Percentiles rank a stretch among this genome's conserved stretches.
Conservation (phyloP, 2,329 filamentous ascomycete species). For the Pestalotiopsis sp. region DNA sequence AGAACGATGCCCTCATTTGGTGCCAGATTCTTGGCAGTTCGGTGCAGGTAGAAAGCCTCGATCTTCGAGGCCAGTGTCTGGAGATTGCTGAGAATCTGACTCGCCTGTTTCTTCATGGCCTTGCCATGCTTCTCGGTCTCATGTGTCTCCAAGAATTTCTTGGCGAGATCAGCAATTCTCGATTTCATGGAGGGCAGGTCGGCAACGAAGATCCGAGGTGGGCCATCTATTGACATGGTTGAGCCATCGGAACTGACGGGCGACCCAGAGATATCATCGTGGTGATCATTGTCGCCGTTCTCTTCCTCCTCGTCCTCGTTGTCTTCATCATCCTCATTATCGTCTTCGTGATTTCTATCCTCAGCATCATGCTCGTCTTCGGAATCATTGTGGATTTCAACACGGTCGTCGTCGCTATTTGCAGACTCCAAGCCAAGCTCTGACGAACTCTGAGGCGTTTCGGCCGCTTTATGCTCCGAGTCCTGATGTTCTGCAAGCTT, state of each 20-base stretch:
- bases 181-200: conserved; percentile 65
- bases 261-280: conserved; percentile 67
- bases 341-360: conserved; percentile 55
- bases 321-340: conserved; percentile 47
- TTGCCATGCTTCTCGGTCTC: conserved; percentile 75
- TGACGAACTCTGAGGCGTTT: conserved; percentile 30
- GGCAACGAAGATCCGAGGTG: conserved; percentile 49
- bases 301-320: conserved; percentile 55
- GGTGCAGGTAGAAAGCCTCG: conserved; percentile 67
- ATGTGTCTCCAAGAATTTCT: conserved; percentile 81
- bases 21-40: conserved; percentile 47
- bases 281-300: conserved; percentile 43
- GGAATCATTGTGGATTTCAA: conserved; percentile 46
- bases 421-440: conserved; percentile 32
- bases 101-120: conserved; percentile 77
- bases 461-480: conserved; percentile 31
- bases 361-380: conserved; percentile 57
- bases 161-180: conserved; percentile 75
- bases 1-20: conserved; percentile 61
- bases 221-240: conserved; percentile 64
- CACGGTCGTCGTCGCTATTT: conserved; percentile 37
- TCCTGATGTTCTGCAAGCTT: conserved; percentile 64
- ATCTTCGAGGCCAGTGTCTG: conserved; percentile 74
- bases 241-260: conserved; percentile 68
- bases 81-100: conserved; percentile 73